Evolutionary conservation across 345 rosid species (phyloP), one percentile per base, ranked within the genome.

Genomic region (Xanthoceras sorbifolium): DNA sequence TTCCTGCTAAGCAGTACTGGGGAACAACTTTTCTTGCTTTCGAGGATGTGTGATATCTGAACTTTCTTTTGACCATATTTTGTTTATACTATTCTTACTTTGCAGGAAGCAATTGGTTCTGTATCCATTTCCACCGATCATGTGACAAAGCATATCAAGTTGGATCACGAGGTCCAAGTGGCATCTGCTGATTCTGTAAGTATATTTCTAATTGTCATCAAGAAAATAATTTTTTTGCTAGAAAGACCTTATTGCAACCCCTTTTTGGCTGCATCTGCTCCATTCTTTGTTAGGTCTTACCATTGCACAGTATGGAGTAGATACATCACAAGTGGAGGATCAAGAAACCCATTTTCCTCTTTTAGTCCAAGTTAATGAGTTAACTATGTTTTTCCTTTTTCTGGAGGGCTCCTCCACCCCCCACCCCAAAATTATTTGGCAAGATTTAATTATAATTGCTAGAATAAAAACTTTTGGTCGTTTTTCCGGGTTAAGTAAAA

Each of bases 81-180:
- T 65, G 22, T 73, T 67, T 48, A 36, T 68, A 25, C 59, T 42
- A 60, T 71, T 29, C 76, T 64, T 75, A 38, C 71, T 80, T 57
- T 74, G 73, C 84, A 89, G 90, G 84, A 74, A 67, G 74, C 73
- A 79, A 71, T 72, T 71, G 82, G 67, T 81, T 82, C 88, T 52
- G 18, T 70, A 3, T 70, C 80, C 0, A 29, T 66, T 52, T 65
- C 76, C 25, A 75, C 78, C 25, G 84, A 82, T 72, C 82, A 83
- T 52, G 55, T 77, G 76, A 71, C 55, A 65, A 88, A 84, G 79
- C 84, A 80, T 75, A 55, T 44, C 65, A 82, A 83, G 79, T 71
- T 85, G 69, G 83, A 84, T 79, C 36, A 44, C 73, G 77, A 71
- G 65, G 72, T 67, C 73, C 70, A 71, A 61, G 61, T 75, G 62